Base-by-base conservation (phyloP, 805 yeast species). In the Yarrowia deformans region DNA sequence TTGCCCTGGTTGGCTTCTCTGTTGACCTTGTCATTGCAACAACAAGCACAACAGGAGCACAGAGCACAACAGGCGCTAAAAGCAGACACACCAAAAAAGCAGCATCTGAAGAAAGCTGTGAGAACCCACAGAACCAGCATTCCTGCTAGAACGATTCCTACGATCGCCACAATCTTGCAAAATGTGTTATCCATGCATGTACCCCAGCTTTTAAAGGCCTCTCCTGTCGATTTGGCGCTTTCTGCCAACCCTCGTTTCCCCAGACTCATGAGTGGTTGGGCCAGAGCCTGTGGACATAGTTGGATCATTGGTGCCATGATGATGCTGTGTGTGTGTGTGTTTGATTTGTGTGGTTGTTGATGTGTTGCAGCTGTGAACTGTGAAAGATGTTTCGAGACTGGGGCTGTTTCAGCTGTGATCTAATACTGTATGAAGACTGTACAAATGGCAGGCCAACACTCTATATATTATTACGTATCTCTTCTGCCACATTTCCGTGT, bases 161-260 rank as follows among this genome's bases (percentile, higher is more conserved):
- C 90, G 54, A 90, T 90, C 4, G 90, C 93, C 23, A 89, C 85
- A 69, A 90, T 85, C 75, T 90, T 91, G 78, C 97, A 91, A 58
- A 87, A 82, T 55, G 79, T 87, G 77, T 90, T 89, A 74, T 84
- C 89, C 94, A 90, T 90, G 78, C 97, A 91, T 2, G 90, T 85
- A 75, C 88, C 86, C 95, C 96, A 90, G 67, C 77, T 72, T 74
- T 81, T 85, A 81, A 89, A 89, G 7, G 90, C 42, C 14, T 66
- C 69, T 34, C 67, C 69, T 0, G 69, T 66, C n/a, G 66, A 60
- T 34, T 45, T 60, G n/a, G 66, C 52, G 9, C 52, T 60, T 19
- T 43, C 50, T 34, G 52, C 66, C 8, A 60, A 7, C 19, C 45
- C 66, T 45, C 66, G n/a, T 60, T 45, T 40, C 6, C 19, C 1